Evolutionary conservation across 495 filamentous ascomycete genomes (phyloP).

Genomic region (Pseudoneurospora amorphoporcata): DNA sequence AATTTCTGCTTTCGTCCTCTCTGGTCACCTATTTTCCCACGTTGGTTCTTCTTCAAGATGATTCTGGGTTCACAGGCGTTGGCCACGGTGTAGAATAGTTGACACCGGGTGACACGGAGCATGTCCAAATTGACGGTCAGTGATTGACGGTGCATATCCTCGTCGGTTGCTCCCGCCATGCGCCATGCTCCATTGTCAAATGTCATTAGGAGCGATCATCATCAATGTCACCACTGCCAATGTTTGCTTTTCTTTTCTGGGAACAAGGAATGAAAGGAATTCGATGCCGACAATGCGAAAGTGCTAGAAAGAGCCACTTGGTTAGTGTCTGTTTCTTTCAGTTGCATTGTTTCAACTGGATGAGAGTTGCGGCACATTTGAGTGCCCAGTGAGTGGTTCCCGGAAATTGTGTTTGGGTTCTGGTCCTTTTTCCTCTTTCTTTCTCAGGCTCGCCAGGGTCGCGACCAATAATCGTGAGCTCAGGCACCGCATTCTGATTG

Average conservation of each 20-base stretch:
- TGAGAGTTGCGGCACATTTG: not conserved
- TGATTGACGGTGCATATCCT: not conserved
- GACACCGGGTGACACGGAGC: not conserved
- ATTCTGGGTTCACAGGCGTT: not conserved
- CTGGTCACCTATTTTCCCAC: not conserved
- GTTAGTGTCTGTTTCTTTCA: not conserved
- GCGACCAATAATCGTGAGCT: not conserved
- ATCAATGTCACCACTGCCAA: not conserved
- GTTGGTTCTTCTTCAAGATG: not conserved
- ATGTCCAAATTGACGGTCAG: not conserved
- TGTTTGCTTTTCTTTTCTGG: not conserved
- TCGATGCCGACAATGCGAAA: not conserved
- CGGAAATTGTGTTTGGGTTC: slow-evolving; percentile 5
- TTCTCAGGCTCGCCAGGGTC: not conserved
- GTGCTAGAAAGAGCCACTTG: not conserved
- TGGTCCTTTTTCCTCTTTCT: slow-evolving; percentile 1
- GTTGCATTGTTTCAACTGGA: not conserved
- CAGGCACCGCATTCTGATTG: not conserved
- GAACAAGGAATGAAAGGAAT: not conserved
- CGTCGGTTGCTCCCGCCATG: not conserved
- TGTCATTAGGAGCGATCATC: not conserved
- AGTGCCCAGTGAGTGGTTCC: not conserved
- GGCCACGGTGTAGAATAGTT: not conserved
- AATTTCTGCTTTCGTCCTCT: not conserved
- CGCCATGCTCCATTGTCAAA: not conserved